phyloP scores from a whole-genome alignment of 371 early-diverging fungal genomes.

The Actinomortierella ambigua region DNA sequence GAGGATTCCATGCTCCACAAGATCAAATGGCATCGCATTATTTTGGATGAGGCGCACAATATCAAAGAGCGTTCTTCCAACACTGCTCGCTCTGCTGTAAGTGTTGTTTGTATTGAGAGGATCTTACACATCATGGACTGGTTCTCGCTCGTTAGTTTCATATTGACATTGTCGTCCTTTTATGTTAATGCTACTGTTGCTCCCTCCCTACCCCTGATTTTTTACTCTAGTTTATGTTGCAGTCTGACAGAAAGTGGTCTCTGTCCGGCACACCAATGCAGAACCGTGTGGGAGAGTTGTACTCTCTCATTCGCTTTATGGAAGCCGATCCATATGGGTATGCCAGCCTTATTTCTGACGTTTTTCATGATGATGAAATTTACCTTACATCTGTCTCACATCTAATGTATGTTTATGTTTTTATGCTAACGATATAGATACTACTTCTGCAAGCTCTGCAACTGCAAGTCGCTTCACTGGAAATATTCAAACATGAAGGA shows the following conservation, averaged over 20 bases:
- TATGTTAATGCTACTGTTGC: neutral
- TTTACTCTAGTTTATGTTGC: conserved; percentile 67
- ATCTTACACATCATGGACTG: neutral
- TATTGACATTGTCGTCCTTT: no score
- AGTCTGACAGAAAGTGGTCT: conserved; percentile 81
- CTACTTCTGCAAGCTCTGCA: conserved; percentile 90
- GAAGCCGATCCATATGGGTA: conserved; percentile 40
- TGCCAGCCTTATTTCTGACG: neutral
- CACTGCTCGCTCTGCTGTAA: conserved; percentile 84
- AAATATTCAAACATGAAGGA: conserved; percentile 63
- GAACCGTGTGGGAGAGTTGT: conserved; percentile 97
- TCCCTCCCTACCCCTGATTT: neutral
- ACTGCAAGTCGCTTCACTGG: conserved; percentile 86
- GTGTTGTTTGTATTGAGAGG: neutral
- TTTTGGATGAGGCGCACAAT: conserved; percentile 95
- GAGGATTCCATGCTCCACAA: conserved; percentile 75
- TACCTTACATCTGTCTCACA: no score
- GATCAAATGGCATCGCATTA: conserved; percentile 84
- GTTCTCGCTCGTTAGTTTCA: neutral
- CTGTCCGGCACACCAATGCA: conserved; percentile 98
- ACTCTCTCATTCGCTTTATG: conserved; percentile 92
- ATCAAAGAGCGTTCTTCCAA: conserved; percentile 94
- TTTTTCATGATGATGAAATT: conserved; percentile 6
- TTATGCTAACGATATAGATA: conserved; percentile 51
- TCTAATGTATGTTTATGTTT: conserved; percentile 31